These are phyloP conservation scores for Xylariaceae sp. DNA, from an alignment of 2,329 filamentous ascomycete species.

Conservation along the genomic window DNA sequence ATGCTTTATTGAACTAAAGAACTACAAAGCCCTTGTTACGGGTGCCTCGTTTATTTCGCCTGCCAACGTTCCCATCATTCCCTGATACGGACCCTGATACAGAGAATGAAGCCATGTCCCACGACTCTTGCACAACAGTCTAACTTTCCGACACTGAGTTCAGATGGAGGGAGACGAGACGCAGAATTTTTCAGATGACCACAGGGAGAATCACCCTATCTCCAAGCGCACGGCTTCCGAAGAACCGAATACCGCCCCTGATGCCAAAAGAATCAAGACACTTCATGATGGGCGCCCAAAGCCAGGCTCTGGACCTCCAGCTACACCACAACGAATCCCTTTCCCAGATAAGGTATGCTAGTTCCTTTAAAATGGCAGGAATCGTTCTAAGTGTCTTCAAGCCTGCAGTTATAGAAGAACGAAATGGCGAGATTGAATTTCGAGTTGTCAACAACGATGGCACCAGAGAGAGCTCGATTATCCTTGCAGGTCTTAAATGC, in stretches of 20 bases:
- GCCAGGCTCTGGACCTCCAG: not conserved
- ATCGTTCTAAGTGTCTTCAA: conserved; percentile 46
- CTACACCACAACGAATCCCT: conserved; percentile 20
- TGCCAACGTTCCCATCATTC: no score
- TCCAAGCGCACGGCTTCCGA: conserved; percentile 12
- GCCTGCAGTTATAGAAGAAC: conserved; percentile 92
- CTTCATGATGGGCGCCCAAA: not conserved
- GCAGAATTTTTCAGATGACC: no score
- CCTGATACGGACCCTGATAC: no score
- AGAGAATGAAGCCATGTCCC: no score
- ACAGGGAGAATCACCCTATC: no score
- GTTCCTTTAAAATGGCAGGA: not conserved
- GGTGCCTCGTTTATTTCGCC: no score
- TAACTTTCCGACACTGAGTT: no score
- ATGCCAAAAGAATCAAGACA: conserved; percentile 12
- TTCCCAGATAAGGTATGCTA: conserved; percentile 4
- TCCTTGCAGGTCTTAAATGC: conserved; percentile 93
- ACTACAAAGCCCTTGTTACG: no score
- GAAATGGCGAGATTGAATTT: conserved; percentile 93
- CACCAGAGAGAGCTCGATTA: conserved; percentile 85
- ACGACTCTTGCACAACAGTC: no score
- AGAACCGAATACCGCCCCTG: not conserved
- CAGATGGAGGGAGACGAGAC: no score
- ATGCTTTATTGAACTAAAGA: no score
- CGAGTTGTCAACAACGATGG: conserved; percentile 98